Percentiles rank a stretch among this genome's conserved stretches.
Conservation (phyloP, 768 basidiomycete species). For the Clathrus columnatus region DNA sequence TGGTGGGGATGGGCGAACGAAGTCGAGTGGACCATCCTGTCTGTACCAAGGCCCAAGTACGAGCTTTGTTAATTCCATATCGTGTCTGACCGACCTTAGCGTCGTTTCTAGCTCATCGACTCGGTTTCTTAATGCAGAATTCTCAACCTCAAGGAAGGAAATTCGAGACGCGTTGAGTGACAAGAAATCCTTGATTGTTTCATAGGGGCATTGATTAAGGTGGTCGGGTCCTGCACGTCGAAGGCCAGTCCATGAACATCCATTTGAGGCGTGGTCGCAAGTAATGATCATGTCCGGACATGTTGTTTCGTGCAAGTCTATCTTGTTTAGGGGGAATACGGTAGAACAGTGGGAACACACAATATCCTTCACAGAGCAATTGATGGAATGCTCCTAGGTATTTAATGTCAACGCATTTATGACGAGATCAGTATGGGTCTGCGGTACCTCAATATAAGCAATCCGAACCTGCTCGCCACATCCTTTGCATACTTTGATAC, state of each 20-base stretch:
- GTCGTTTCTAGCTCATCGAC: slow-evolving; percentile 51
- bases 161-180: slow-evolving; percentile 26
- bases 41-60: slow-evolving; percentile 61
- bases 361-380: slow-evolving; percentile 30
- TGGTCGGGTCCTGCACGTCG: slow-evolving; percentile 32
- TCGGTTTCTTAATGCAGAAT: slow-evolving; percentile 49
- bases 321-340: slow-evolving; percentile 27
- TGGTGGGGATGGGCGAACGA: background rate
- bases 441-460: slow-evolving; percentile 31
- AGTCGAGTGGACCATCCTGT: slow-evolving; percentile 19
- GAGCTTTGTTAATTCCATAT: slow-evolving; percentile 46
- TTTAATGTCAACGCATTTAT: slow-evolving; percentile 6
- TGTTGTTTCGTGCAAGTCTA: slow-evolving; percentile 25
- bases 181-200: slow-evolving; percentile 54
- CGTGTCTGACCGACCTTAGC: slow-evolving; percentile 41
- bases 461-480: slow-evolving; percentile 28
- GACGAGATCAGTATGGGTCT: background rate
- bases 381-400: slow-evolving; percentile 29
- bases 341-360: slow-evolving; percentile 34
- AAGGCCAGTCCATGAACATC: slow-evolving; percentile 47
- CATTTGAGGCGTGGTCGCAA: slow-evolving; percentile 40
- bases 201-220: slow-evolving; percentile 42
- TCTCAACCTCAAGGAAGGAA: slow-evolving; percentile 49
- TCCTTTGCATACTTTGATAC: slow-evolving; percentile 30
- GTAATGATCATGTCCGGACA: slow-evolving; percentile 33